Percentiles rank a stretch among this genome's conserved stretches.
Conservation (phyloP, 257 asterid species). For the Solanum chiquidenum region DNA sequence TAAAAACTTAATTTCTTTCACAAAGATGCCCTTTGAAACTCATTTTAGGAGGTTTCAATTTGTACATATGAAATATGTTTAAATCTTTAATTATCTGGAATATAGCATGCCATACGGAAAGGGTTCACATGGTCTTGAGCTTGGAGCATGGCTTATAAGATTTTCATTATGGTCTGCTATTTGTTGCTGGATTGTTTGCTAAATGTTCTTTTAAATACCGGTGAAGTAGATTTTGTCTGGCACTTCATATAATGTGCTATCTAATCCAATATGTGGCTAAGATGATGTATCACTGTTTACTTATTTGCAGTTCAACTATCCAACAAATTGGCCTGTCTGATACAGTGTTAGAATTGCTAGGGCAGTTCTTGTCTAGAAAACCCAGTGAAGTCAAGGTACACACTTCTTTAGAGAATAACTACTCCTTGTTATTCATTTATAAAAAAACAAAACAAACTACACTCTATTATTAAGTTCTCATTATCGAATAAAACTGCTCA, state of each 20-base stretch:
- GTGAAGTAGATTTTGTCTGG: not conserved
- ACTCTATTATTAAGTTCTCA: constrained; percentile 7
- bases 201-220: not conserved
- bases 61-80: not conserved
- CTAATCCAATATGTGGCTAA: not conserved
- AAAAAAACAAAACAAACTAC: not conserved
- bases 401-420: constrained; percentile 3
- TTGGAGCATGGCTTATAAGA: not conserved
- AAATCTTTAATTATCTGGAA: not conserved
- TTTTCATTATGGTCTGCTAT: not conserved
- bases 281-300: not conserved
- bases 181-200: not conserved
- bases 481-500: constrained; percentile 41
- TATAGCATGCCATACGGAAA: not conserved
- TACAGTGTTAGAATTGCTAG: constrained; percentile 49
- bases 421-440: not conserved
- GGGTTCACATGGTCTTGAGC: not conserved
- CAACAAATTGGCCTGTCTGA: constrained; percentile 53
- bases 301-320: constrained; percentile 43
- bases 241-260: not conserved
- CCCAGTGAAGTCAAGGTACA: constrained; percentile 71
- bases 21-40: not conserved
- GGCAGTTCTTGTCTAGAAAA: constrained; percentile 59
- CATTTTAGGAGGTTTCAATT: not conserved
- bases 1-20: not conserved